Evolutionary conservation across 116 monocot genomes (phyloP).

Genomic region (Cymodocea nodosa): DNA sequence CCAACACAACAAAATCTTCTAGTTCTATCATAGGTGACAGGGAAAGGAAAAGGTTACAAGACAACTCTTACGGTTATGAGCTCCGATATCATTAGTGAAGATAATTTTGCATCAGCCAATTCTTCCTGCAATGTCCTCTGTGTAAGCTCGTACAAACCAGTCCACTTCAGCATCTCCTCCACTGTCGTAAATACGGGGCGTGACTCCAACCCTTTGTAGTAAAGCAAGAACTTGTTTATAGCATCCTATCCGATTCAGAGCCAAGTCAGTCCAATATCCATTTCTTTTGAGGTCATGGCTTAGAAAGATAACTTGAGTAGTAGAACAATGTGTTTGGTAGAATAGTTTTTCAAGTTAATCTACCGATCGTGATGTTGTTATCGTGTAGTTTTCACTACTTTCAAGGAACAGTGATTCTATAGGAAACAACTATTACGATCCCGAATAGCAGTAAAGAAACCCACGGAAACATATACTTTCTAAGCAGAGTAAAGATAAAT

Average conservation of each 20-base stretch:
- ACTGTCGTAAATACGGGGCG: slow-evolving; percentile 78
- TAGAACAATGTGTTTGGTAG: too few species aligned
- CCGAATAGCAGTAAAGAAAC: not conserved
- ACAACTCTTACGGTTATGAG: slow-evolving; percentile 59
- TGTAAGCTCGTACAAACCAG: slow-evolving; percentile 55
- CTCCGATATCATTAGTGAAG: slow-evolving; percentile 58
- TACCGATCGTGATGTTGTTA: too few species aligned
- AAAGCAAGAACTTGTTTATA: slow-evolving; percentile 53
- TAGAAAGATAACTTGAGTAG: too few species aligned
- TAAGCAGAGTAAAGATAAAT: not conserved
- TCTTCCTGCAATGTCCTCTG: slow-evolving; percentile 62
- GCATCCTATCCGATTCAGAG: slow-evolving; percentile 19
- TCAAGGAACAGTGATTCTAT: too few species aligned
- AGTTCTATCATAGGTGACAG: too few species aligned
- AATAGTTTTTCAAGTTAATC: too few species aligned
- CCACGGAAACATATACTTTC: not conserved
- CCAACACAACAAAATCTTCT: too few species aligned
- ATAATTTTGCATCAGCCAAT: slow-evolving; percentile 48
- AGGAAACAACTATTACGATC: too few species aligned
- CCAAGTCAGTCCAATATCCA: not conserved
- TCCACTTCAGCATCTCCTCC: slow-evolving; percentile 95
- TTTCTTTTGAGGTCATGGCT: too few species aligned
- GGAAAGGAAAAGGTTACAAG: too few species aligned
- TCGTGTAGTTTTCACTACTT: too few species aligned
- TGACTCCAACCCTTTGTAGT: slow-evolving; percentile 41